Base-by-base conservation (phyloP, 805 yeast species). In the Suhomyces xylopsoci region DNA sequence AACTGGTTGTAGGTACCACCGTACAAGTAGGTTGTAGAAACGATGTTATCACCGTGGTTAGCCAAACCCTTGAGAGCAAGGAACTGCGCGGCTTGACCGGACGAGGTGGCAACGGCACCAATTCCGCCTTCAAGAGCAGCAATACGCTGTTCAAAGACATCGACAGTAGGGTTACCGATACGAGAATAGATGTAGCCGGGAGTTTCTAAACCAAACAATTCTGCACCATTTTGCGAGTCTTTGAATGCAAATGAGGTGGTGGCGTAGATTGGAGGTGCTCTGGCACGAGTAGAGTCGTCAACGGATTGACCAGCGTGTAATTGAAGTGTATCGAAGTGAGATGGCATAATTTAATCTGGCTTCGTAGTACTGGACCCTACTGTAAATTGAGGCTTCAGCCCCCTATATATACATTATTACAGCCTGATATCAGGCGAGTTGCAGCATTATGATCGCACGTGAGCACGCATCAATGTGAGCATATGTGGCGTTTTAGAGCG, bases 1-100 rank as follows among this genome's bases (percentile, higher is more conserved):
- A 93, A 89, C 70, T 93, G 97, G 70, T 93, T 93, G 76, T 87
- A 91, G 53, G 97, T 92, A 64, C 99, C 99, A 60, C 99, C 99
- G 68, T 94, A 93, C 56, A 93, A 77, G 77, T 68, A 90, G 6
- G 96, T 82, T 22, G 97, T 86, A 28, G 97, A 85, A 51, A 93
- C 82, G 60, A 93, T 81, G 75, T 94, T 94, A 67, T 90, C 96
- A 62, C 98, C 98, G 51, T 82, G 70, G 60, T 87, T 90, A 38
- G 97, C 96, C 61, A 91, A 79, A 52, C 90, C 90, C 34, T 88
- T 80, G 67, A 91, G 77, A 19, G 97, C 96, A 54, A 88, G 67
- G 59, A 90, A 83, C 70, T 92, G 97, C 25, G 98, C 97, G 51
- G 97, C 93, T 74, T 92, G 97, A 56, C 99, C 99, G n/a, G 97